Percentiles rank a stretch among this genome's conserved stretches.
Evolutionary conservation across 73 alveolate species (phyloP).

Genomic region (Halteria grandinella): DNA sequence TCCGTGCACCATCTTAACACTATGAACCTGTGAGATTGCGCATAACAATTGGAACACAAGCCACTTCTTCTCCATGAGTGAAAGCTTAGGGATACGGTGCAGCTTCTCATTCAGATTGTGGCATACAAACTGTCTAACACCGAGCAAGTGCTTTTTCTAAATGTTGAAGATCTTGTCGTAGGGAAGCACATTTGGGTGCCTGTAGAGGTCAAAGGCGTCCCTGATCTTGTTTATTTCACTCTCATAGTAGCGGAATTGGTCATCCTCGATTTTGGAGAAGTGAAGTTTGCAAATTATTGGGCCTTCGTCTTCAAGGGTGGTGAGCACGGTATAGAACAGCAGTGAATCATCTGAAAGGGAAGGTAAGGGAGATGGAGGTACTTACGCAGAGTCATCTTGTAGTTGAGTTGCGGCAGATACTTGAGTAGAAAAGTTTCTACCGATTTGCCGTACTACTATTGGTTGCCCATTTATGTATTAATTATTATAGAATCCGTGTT

Average conservation of each 20-base stretch:
- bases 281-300: constrained; percentile 65
- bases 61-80: constrained; percentile 87
- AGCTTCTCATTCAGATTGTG: constrained; percentile 78
- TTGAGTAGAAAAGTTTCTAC: constrained; percentile 60
- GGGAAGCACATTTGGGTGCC: constrained; percentile 64
- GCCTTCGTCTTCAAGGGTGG: constrained; percentile 62
- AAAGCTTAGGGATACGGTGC: constrained; percentile 71
- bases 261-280: constrained; percentile 32
- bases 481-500: too few species aligned
- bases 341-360: constrained; percentile 33
- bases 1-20: constrained; percentile 83
- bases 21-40: constrained; percentile 82
- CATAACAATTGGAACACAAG: constrained; percentile 81
- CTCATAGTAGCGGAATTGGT: constrained; percentile 1
- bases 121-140: constrained; percentile 78
- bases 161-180: constrained; percentile 28
- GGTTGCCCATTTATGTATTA: constrained; percentile 72
- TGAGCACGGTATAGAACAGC: constrained; percentile 36
- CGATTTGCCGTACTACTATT: constrained; percentile 34
- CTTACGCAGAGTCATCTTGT: constrained; percentile 40
- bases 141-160: constrained; percentile 29
- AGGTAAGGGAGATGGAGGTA: neutral
- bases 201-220: neutral
- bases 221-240: constrained; percentile 12
- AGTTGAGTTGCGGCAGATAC: constrained; percentile 29